Percentiles rank a stretch among this genome's conserved stretches.
phyloP scores from a whole-genome alignment of 768 basidiomycete species.

The Tylopilus rubrobrunneus region DNA sequence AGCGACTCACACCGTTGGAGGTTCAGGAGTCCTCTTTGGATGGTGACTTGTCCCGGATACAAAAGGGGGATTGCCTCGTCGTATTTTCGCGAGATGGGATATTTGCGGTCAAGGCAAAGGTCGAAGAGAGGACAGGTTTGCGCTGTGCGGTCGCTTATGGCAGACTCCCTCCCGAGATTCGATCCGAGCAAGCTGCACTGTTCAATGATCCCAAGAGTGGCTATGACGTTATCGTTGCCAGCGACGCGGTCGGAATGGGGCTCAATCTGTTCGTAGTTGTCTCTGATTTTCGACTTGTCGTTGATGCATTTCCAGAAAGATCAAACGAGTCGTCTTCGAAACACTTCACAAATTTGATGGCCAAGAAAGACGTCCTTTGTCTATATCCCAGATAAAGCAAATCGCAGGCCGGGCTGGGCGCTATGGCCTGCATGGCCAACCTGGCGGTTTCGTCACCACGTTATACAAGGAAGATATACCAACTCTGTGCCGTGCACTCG shows the following conservation, averaged over 20 bases:
- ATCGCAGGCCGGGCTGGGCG: slow-evolving; percentile 94
- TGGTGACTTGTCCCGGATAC: slow-evolving; percentile 55
- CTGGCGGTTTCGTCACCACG: slow-evolving; percentile 72
- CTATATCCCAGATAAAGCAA: slow-evolving; percentile 82
- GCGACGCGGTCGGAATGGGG: slow-evolving; percentile 97
- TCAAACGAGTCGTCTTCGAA: slow-evolving; percentile 81
- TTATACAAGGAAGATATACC: slow-evolving; percentile 60
- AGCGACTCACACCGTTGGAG: slow-evolving; percentile 81
- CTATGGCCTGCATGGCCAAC: slow-evolving; percentile 60
- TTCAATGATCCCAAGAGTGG: slow-evolving; percentile 86
- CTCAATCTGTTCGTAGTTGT: slow-evolving; percentile 72
- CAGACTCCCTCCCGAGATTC: slow-evolving; percentile 83
- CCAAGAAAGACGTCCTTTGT: slow-evolving; percentile 40
- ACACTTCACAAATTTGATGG: slow-evolving; percentile 66
- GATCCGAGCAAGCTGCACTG: slow-evolving; percentile 86
- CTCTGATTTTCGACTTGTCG: background rate
- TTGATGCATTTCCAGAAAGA: slow-evolving; percentile 57
- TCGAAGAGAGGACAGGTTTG: slow-evolving; percentile 71
- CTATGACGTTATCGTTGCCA: slow-evolving; percentile 87
- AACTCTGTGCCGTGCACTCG: slow-evolving; percentile 54
- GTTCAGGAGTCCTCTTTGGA: slow-evolving; percentile 63
- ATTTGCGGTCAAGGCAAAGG: slow-evolving; percentile 65
- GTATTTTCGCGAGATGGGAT: slow-evolving; percentile 76
- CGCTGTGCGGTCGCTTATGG: slow-evolving; percentile 93
- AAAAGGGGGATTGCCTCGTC: slow-evolving; percentile 87